These are phyloP conservation scores for Coemansia sp. DNA, from an alignment of 192 early-diverging fungal genomes.

Conservation along the genomic window DNA sequence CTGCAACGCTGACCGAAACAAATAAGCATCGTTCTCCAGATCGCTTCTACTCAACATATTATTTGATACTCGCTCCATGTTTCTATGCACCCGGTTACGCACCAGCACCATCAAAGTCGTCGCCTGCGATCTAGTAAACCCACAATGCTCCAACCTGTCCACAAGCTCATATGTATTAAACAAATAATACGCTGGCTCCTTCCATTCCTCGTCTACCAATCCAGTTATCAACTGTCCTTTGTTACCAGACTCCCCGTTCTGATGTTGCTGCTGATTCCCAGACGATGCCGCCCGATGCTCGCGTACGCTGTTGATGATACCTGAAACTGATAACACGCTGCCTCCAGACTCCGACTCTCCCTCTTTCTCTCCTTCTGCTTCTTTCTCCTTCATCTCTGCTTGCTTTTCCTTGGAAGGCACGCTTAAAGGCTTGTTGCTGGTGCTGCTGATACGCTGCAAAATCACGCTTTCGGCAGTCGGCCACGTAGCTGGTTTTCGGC, in stretches of 20 bases:
- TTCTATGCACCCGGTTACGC: slow-evolving; percentile 59
- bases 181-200: slow-evolving; percentile 47
- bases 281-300: slow-evolving; percentile 26
- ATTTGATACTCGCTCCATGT: slow-evolving; percentile 17
- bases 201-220: neutral
- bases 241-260: neutral
- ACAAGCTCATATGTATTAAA: slow-evolving; percentile 84
- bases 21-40: slow-evolving; percentile 81
- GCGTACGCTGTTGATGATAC: slow-evolving; percentile 39
- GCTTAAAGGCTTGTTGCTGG: slow-evolving; percentile 13
- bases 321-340: slow-evolving; percentile 28
- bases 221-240: neutral
- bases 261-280: neutral
- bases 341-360: neutral
- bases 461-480: slow-evolving; percentile 53
- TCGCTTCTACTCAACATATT: slow-evolving; percentile 75
- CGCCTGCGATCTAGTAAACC: slow-evolving; percentile 71
- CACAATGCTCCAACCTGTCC: slow-evolving; percentile 60
- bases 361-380: neutral
- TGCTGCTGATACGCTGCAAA: slow-evolving; percentile 47
- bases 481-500: slow-evolving; percentile 5
- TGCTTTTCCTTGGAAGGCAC: slow-evolving; percentile 13
- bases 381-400: neutral
- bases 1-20: slow-evolving; percentile 79
- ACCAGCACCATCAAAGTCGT: slow-evolving; percentile 74